Percentiles rank a stretch among this genome's conserved stretches.
phyloP scores from a whole-genome alignment of 768 basidiomycete species.

The Mycena metata region DNA sequence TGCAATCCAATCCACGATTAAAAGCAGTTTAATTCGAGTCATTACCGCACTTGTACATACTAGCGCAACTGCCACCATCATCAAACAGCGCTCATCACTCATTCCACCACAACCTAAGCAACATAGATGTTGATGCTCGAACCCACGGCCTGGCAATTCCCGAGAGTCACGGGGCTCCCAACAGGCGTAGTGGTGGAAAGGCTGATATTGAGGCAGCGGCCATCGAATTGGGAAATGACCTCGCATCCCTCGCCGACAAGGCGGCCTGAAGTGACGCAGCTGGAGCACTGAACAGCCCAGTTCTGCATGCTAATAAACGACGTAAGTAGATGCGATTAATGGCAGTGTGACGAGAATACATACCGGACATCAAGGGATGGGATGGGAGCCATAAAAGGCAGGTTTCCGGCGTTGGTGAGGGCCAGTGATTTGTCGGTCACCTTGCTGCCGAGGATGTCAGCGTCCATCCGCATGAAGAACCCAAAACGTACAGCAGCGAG shows the following conservation, averaged over 20 bases:
- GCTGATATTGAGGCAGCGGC: slow-evolving; percentile 20
- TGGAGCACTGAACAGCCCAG: slow-evolving; percentile 14
- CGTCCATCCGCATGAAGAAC: slow-evolving; percentile 1
- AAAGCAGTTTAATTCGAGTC: too few species aligned
- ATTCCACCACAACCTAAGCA: slow-evolving; percentile 16
- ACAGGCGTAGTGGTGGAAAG: slow-evolving; percentile 2
- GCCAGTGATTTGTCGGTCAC: slow-evolving; percentile 11
- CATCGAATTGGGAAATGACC: slow-evolving; percentile 11
- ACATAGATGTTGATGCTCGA: slow-evolving; percentile 14
- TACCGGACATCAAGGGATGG: slow-evolving; percentile 1
- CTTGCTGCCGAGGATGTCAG: slow-evolving; percentile 17
- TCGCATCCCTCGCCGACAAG: slow-evolving; percentile 14
- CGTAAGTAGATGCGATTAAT: slow-evolving; percentile 15
- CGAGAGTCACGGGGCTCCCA: slow-evolving; percentile 18
- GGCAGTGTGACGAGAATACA: slow-evolving; percentile 2
- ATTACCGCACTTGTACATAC: too few species aligned
- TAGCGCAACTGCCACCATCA: too few species aligned
- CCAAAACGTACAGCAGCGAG: slow-evolving; percentile 12
- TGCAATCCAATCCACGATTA: too few species aligned
- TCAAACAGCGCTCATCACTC: too few species aligned
- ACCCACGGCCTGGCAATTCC: slow-evolving; percentile 13
- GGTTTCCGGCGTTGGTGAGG: slow-evolving; percentile 13
- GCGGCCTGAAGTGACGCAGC: slow-evolving; percentile 2
- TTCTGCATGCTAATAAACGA: slow-evolving; percentile 17
- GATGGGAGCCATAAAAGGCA: background rate